A percentile compares a stretch with the other conserved stretches of the same genome.
phyloP scores from a whole-genome alignment of 2,329 filamentous ascomycete species.

The Curvularia eragrostidis region DNA sequence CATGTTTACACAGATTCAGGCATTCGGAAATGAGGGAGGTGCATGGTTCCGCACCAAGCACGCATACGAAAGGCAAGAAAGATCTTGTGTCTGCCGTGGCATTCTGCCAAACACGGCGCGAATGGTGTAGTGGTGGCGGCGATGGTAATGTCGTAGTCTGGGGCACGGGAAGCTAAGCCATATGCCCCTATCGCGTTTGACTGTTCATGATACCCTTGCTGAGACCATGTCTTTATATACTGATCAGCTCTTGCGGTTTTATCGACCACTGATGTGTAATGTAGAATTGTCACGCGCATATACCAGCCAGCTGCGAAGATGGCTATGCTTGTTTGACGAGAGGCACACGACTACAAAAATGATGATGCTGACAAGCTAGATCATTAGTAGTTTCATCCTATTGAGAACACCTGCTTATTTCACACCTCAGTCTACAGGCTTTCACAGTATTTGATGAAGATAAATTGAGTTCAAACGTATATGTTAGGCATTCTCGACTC shows the following conservation, averaged over 20 bases:
- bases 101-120: constrained; percentile 54
- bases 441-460: neutral
- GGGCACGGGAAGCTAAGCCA: constrained; percentile 29
- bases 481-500: neutral
- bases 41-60: constrained; percentile 40
- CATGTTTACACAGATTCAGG: constrained; percentile 67
- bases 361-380: neutral
- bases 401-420: neutral
- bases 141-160: constrained; percentile 53
- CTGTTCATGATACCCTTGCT: constrained; percentile 9
- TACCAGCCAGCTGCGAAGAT: neutral
- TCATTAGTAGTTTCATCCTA: neutral
- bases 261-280: neutral
- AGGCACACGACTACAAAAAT: neutral
- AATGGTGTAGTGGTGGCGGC: constrained; percentile 59
- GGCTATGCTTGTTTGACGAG: neutral
- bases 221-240: neutral
- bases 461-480: constrained; percentile 4
- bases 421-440: neutral
- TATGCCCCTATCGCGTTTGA: neutral
- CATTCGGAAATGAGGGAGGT: constrained; percentile 49
- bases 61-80: constrained; percentile 45
- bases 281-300: neutral
- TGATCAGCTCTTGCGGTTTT: neutral
- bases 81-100: constrained; percentile 58